These are phyloP conservation scores for Saturnispora dispora DNA, from an alignment of 805 yeast species.

Conservation along the genomic window DNA sequence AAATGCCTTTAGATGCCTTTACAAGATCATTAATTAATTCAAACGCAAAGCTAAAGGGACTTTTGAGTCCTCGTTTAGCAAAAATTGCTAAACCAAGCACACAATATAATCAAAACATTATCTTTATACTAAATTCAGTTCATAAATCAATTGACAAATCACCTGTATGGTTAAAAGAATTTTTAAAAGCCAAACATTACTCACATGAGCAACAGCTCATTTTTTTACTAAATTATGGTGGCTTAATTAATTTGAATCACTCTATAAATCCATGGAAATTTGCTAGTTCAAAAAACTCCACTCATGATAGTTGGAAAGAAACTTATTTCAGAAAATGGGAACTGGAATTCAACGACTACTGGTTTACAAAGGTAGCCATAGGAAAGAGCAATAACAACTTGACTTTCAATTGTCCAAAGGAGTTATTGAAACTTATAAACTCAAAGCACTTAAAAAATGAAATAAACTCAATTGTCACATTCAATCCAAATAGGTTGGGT, in stretches of 20 bases:
- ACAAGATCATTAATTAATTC: not conserved
- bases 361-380: not conserved
- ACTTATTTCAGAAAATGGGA: not conserved
- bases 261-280: conserved; percentile 5
- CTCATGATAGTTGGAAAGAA: not conserved
- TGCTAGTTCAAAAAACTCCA: not conserved
- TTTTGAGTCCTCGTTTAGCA: not conserved
- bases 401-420: not conserved
- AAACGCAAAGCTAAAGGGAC: not conserved
- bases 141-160: not conserved
- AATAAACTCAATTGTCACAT: not conserved
- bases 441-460: not conserved
- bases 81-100: not conserved
- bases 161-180: not conserved
- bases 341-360: not conserved
- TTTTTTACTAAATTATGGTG: conserved; percentile 2
- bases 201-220: conserved; percentile 1
- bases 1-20: not conserved
- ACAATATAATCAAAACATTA: conserved; percentile 1
- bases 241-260: not conserved
- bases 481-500: conserved; percentile 4
- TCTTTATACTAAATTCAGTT: not conserved
- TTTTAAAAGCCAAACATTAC: not conserved
- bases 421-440: not conserved
- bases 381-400: not conserved